Evolutionary conservation across 257 asterid species (phyloP).

Genomic region (Nyctanthes arbortristis): DNA sequence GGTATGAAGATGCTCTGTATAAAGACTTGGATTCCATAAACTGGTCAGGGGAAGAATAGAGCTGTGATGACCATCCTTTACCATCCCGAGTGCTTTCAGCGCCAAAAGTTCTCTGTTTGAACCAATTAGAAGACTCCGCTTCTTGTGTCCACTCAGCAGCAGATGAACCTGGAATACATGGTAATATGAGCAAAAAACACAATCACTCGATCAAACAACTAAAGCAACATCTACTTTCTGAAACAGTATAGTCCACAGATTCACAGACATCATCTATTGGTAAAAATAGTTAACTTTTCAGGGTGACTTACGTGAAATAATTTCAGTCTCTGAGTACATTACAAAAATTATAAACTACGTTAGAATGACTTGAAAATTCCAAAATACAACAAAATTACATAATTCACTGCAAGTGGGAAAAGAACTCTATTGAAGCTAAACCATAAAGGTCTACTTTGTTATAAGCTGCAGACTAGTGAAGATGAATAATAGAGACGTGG

Average conservation of each 20-base stretch:
- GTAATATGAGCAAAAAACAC: background rate
- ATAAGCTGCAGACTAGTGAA: too few relatives aligned
- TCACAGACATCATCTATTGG: background rate
- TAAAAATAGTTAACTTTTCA: background rate
- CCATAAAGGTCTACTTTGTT: background rate
- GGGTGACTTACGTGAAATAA: background rate
- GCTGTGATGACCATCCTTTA: constrained; percentile 68
- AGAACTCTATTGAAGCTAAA: too few relatives aligned
- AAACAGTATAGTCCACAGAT: background rate
- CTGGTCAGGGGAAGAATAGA: constrained; percentile 45
- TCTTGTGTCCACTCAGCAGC: constrained; percentile 80
- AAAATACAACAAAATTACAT: background rate
- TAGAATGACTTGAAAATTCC: background rate
- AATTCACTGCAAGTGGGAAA: background rate
- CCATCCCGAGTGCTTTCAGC: constrained; percentile 49
- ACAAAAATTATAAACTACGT: background rate
- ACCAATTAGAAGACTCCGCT: constrained; percentile 53
- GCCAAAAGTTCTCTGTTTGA: constrained; percentile 52
- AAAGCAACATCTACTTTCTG: background rate
- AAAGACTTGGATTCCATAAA: constrained; percentile 48
- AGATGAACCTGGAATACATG: constrained; percentile 72
- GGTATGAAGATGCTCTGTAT: constrained; percentile 86
- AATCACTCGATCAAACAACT: background rate
- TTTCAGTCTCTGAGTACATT: background rate
- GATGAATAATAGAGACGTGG: too few relatives aligned